These are phyloP conservation scores for Penicillium sclerotigenum DNA, from an alignment of 2,329 filamentous ascomycete genomes.

Conservation along the genomic window DNA sequence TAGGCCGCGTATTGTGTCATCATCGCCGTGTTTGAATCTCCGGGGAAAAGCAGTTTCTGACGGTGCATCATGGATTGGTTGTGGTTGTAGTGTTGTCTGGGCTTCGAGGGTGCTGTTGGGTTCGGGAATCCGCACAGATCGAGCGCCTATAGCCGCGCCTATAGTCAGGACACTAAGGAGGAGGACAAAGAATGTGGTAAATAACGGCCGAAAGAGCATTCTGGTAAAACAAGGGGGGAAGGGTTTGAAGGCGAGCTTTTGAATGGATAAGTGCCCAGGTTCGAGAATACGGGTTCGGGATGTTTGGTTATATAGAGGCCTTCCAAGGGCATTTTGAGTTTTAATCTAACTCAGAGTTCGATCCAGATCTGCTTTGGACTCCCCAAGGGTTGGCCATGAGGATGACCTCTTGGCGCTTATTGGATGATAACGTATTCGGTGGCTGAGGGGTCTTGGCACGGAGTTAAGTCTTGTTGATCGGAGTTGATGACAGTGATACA, in stretches of 20 bases:
- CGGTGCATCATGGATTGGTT: not conserved
- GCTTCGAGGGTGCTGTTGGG: not conserved
- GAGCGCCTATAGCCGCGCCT: not conserved
- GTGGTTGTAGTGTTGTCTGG: not conserved
- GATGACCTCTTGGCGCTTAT: constrained; percentile 6
- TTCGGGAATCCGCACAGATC: not conserved
- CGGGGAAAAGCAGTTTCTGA: no score
- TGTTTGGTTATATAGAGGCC: not conserved
- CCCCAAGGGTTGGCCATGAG: not conserved
- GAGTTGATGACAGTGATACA: not conserved
- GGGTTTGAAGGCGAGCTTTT: not conserved
- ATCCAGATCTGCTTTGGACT: not conserved
- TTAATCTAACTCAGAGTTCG: not conserved
- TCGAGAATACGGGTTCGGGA: not conserved
- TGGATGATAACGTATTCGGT: constrained; percentile 1
- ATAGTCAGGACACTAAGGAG: not conserved
- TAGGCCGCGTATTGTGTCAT: not conserved
- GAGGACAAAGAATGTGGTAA: not conserved
- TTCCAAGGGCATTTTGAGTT: not conserved
- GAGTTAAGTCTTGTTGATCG: not conserved
- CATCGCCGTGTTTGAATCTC: not conserved
- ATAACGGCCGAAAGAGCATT: not conserved
- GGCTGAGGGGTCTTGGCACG: constrained; percentile 8
- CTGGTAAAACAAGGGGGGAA: not conserved
- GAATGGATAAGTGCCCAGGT: not conserved